These are phyloP conservation scores for Polyrhizophydium stewartii DNA, from an alignment of 371 early-diverging fungal species.

Conservation along the genomic window DNA sequence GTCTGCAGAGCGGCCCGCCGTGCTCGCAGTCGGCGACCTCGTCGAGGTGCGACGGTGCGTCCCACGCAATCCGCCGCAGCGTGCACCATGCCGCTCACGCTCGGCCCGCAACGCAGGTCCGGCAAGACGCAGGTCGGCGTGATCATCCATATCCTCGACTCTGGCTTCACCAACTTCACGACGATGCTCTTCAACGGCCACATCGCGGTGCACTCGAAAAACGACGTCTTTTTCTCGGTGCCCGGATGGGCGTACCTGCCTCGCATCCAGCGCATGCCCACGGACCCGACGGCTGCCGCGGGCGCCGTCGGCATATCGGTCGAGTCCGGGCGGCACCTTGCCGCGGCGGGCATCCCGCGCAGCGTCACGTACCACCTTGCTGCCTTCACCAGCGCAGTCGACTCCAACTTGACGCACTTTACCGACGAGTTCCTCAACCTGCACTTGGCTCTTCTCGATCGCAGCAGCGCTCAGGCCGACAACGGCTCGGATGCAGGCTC, in stretches of 20 bases:
- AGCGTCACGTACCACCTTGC: constrained; percentile 11
- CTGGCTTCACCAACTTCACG: not conserved
- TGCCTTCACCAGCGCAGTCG: constrained; percentile 14
- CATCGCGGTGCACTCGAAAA: not conserved
- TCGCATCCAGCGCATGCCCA: not conserved
- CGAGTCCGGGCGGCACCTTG: constrained; percentile 1
- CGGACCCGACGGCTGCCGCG: not conserved
- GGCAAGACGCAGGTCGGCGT: constrained; percentile 8
- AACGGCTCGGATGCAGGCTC: too few species aligned
- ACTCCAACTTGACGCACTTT: not conserved
- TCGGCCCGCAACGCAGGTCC: not conserved
- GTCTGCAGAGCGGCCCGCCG: not conserved
- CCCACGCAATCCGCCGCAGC: not conserved
- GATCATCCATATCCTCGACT: constrained; percentile 1
- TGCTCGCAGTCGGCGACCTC: constrained; percentile 19
- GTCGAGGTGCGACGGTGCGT: constrained; percentile 21
- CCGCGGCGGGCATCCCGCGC: constrained; percentile 1
- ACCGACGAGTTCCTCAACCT: constrained; percentile 1
- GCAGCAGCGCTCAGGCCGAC: too few species aligned
- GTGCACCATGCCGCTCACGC: not conserved
- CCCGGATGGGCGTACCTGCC: constrained; percentile 20
- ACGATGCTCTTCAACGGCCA: not conserved
- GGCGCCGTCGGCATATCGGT: constrained; percentile 11
- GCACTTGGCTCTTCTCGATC: too few species aligned
- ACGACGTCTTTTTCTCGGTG: constrained; percentile 18